Base-by-base conservation (phyloP, 331 rosid species). In the Telfairia occidentalis region DNA sequence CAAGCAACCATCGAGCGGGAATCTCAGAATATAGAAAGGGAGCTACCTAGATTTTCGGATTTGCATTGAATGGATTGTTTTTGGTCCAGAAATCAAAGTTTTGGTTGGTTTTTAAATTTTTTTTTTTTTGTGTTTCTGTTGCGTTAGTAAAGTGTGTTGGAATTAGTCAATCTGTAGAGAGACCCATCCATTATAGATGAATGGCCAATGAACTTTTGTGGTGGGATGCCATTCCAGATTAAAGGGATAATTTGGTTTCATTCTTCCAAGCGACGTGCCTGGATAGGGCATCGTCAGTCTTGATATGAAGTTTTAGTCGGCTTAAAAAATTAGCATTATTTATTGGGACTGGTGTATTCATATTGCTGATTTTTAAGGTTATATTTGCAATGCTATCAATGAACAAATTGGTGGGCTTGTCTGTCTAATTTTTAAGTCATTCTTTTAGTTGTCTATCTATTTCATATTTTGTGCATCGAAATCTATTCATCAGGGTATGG, bases 1-100 rank as follows among this genome's bases (percentile, higher is more conserved):
- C 50, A 91, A 94, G 76, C 97, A 89, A 87, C 80, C 91, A 69
- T 81, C 84, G 21, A 81, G 82, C 45, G 89, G 92, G 52, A 76
- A 85, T 69, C 74, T 69, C 54, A 45, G 74, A 69, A 38, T 69
- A 13, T 43, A 69, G 73, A 40, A 66, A 50, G 57, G 77, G 61
- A 61, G 46, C 78, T 74, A 71, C 82, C 46, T 76, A 69, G 72
- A 65, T 65, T 65, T 65, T 65, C 50, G 50, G 72, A 69, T 69
- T 69, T 69, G 74, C 74, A 23, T 69, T 24, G 49, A 67, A 67
- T 37, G 12, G 53, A 40, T 23, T 69, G 53, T 21, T 42, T 43
- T 43, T 7, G n/a, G 35, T 69, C 74, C 74, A 69, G 74, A 69
- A 40, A 69, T 42, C 55, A 24, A 69, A 69, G 74, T 69, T 69